Base-by-base conservation (phyloP, 2,329 filamentous ascomycete species). In the Lasiodiplodia sp. region DNA sequence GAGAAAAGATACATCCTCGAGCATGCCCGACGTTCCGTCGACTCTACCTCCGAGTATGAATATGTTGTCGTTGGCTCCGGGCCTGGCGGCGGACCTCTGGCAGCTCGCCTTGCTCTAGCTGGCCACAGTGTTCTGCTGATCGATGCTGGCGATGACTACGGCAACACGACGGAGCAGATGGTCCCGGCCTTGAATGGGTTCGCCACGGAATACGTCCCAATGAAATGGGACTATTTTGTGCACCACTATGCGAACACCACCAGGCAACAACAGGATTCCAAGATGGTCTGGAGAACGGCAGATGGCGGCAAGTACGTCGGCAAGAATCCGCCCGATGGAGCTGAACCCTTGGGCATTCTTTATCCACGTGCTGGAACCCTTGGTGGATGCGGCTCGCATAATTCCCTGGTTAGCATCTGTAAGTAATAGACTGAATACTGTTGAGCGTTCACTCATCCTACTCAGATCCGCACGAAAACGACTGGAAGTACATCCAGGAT, bases 221-320 rank as follows among this genome's bases (percentile, higher is more conserved):
- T 88, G 71, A 79, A 82, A 55, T 91, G 88, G 88, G 86, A 89
- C 75, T 90, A 87, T 77, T 91, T 86, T 70, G 86, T 89, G n/a
- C 83, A 83, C 53, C 88, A 90, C 75, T 90, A 89, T 72, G 79
- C 82, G 16, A 83, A 90, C 69, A 78, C 86, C 47, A 75, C 78
- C 23, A 81, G 85, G 47, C 85, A 88, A 71, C 81, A 84, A n/a
- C 80, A 81, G 62, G 87, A 91, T 74, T 85, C 79, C 72, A 90
- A 91, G 80, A 86, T 86, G 56, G 85, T 85, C 0, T 90, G 88
- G 73, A 74, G 83, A 10, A 86, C 85, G 0, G 79, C 83, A 0
- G 77, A 84, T 56, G 87, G 86, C 12, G 75, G 77, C 2, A 76
- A 83, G 28, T 88, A 89, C 72, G 85, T 83, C 18, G 87, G 88